Base-by-base conservation (phyloP, 345 rosid species). In the Schrenkiella parvula region DNA sequence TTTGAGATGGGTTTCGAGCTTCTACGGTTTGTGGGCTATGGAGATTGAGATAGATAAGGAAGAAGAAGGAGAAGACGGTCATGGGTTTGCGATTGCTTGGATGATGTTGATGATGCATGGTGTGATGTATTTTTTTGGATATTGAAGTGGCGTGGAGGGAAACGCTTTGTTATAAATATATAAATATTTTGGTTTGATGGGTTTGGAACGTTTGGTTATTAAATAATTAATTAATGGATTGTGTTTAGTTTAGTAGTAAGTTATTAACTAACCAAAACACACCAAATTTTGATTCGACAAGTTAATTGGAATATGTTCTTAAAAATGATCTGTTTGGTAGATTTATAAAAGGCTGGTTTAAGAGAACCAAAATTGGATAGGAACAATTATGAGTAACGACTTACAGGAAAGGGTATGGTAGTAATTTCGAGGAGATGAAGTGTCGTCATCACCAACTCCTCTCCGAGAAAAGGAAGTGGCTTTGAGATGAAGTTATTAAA, bases 1-100 rank as follows among this genome's bases (percentile, higher is more conserved):
- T 68, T 4, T 56, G 64, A 19, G 81, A 79, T 6, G 74, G 48
- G 47, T 77, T 64, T 72, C 82, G 75, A 68, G 81, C 76, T 52
- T 70, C 59, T 53, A 50, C 62, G 63, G 75, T 68, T 38, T 55
- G 77, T 19, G 66, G 65, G 8, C 55, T 62, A 25, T 32, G 57
- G 76, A 51, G 79, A 68, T 65, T 50, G 76, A 78, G 73, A 39
- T 43, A 22, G 74, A 50, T 22, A 12, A 77, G 62, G 37, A 73
- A 11, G 67, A 78, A 51, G 61, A 78, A 35, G 72, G 66, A 32
- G 73, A 32, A 41, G 68, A 60, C 1, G 67, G 18, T 48, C 25
- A 47, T 10, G 21, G 13, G 52, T 50, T 61, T 75, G 69, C 4
- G 68, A 10, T 44, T 57, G 69, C 72, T 70, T 37, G 66, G 71